Base-by-base conservation (phyloP, 352 stramenopile genomes). In the Nothophytophthora sp. region DNA sequence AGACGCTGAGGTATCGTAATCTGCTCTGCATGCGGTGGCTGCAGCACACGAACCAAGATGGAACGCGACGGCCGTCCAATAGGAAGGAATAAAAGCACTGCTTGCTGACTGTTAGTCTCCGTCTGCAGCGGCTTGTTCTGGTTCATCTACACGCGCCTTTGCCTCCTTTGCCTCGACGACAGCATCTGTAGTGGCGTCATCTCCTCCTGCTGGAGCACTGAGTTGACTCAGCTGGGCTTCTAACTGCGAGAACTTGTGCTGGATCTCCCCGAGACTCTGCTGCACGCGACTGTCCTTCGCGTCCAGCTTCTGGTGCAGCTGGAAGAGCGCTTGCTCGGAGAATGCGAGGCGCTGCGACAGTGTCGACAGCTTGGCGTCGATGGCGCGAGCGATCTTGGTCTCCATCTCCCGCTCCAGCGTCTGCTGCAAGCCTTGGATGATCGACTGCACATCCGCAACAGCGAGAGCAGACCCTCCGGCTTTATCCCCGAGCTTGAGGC, bases 381-480 rank as follows among this genome's bases (percentile, higher is more conserved):
- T 53, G 1, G 64, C 75, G 0, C 38, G 66, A 10, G 60, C 51
- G 60, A 92, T 86, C 41, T 89, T 91, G 19, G 56, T 64, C 53
- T 92, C 79, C 45, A 92, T 70, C 23, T 92, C 65, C 2, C 55
- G 63, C 63, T 90, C 68, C 37, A 92, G 48, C 15, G 61, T 80
- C 55, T 88, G 73, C 38, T 91, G 81, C 15, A 90, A 73, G 22
- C 52, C 62, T 29, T 60, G 47, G 36, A 94, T 38, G 3, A 90
- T 25, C 42, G 36, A 44, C 22, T 80, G 67, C 22, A 81, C 57
- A n/a, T 60, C 39, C 20, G 33, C 37, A 43, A 36, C 24, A 63
- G 41, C 27, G 36, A n/a, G n/a, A n/a, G n/a, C n/a, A n/a, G n/a
- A n/a, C n/a, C n/a, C n/a, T n/a, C 10, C 38, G 0, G 39, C 7